Evolutionary conservation across 2,329 filamentous ascomycete genomes (phyloP), one percentile per base, ranked within the genome.

Genomic region (Trichoderma cornu-damae): DNA sequence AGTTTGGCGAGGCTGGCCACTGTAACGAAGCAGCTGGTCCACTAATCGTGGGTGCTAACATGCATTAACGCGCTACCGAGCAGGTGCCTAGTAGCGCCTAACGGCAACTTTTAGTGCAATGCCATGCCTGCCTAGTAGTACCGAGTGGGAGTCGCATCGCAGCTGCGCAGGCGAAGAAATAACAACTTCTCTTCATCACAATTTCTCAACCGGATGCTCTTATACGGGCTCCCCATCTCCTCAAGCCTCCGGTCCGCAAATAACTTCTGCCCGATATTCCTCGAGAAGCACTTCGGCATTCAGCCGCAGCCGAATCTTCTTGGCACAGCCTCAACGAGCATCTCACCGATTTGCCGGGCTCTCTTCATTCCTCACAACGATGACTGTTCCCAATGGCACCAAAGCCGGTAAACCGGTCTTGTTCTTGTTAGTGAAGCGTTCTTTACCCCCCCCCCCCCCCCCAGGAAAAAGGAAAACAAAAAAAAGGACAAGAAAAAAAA

Each of bases 371-470:
- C 47, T 43, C 53, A 37, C 54, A 14, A 59, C 24, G 44, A 73
- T 72, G 71, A 62, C 65, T 34, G 66, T 66, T 56, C 66, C 68
- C 22, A 75, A 73, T 49, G 72, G 72, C 53, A 66, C 66, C 40
- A 61, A 56, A 35, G 37, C 67, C 54, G 60, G 61, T 46, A 76
- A 73, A 60, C 72, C 73, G 52, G 74, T 77, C 8, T 63, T 77
- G 32, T 77, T 77, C 68, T 77, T 77, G 75, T 77, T 61, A 40
- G 71, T 61, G 1, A 32, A 24, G 20, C 6, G 28, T 11, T 14
- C 6, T 22, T 0, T n/a, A n/a, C n/a, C n/a, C n/a, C n/a, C n/a
- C n/a, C n/a, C n/a, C n/a, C n/a, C n/a, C n/a, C n/a, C n/a, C n/a
- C n/a, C n/a, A n/a, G n/a, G n/a, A n/a, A n/a, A n/a, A n/a, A n/a